Evolutionary conservation across 176 grass and related monocot species (phyloP), one percentile per base, ranked within the genome.

Genomic region (Hordeum vulgare): DNA sequence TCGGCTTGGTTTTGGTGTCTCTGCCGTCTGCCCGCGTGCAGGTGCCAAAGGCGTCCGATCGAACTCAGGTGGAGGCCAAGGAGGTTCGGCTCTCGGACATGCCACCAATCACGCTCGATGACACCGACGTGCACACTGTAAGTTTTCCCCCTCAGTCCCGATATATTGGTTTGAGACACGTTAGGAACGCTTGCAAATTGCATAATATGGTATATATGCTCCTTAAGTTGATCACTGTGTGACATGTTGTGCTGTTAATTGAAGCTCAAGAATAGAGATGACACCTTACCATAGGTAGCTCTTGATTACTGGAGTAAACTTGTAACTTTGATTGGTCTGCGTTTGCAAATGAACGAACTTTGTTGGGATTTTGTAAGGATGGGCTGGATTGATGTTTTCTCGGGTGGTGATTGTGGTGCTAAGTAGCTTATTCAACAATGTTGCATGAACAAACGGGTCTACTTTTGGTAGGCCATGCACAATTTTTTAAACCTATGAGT

Each of bases 81-180:
- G 87, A 98, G 85, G 87, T 98, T 61, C 84, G 89, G 77, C 80
- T 98, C 39, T 83, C 74, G 1, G 91, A 93, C 80, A 91, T 90
- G 79, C 87, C 80, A 8, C 89, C 91, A 13, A 90, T 98, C 44
- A 80, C 89, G 18, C 92, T 98, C 0, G 93, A 98, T 12, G 93
- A 98, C 80, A 98, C 89, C 26, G 96, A 98, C n/a, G 91, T 95
- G 36, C 85, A 94, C 87, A 95, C 88, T 14, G 96, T 98, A 89
- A 88, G 87, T 60, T 82, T 21, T 26, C 14, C 71, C 10, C 6
- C n/a, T n/a, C 37, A 45, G 23, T 31, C 27, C 65, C 44, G 15
- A 29, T 57, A 47, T 59, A 7, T 84, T 81, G 28, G 26, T 59
- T 11, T 21, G 14, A 7, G n/a, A 25, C 24, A 60, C 11, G 6